Conservation (phyloP, 2,329 filamentous ascomycete species). For the Botrytis medusae region DNA sequence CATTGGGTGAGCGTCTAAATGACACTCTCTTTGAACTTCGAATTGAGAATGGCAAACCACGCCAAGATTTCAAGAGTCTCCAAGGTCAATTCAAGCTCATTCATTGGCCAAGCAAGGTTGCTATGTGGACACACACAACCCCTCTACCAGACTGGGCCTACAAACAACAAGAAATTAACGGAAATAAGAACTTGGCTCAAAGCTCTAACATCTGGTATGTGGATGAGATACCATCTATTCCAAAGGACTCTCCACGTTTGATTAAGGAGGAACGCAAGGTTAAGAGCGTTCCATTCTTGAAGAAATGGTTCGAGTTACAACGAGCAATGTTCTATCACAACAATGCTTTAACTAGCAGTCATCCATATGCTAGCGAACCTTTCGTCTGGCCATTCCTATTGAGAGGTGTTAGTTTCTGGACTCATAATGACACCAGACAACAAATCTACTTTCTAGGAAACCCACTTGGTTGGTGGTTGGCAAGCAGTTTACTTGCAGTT, state of each 20-base stretch:
- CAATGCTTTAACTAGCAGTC: conserved; percentile 93
- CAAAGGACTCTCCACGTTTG: conserved; percentile 67
- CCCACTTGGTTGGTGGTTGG: conserved; percentile 95
- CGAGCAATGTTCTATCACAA: conserved; percentile 99
- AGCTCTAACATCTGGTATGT: conserved; percentile 93
- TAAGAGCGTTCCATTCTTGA: conserved; percentile 82
- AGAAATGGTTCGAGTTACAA: conserved; percentile 95
- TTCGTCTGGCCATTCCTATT: conserved; percentile 98
- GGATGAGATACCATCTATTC: conserved; percentile 83
- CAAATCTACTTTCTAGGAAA: conserved; percentile 99
- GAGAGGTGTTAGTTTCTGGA: conserved; percentile 98
- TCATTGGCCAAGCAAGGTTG: conserved; percentile 91
- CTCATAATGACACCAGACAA: conserved; percentile 87
- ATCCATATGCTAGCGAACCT: conserved; percentile 91
- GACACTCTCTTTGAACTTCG: conserved; percentile 93
- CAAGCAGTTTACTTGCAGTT: conserved; percentile 87
- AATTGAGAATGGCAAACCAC: conserved; percentile 79
- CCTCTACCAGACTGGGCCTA: conserved; percentile 96
- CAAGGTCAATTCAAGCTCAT: conserved; percentile 94
- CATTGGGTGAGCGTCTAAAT: conserved; percentile 70
- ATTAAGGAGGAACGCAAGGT: conserved; percentile 74
- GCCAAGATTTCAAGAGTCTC: conserved; percentile 84
- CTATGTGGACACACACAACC: conserved; percentile 97
- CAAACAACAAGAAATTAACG: conserved; percentile 98
- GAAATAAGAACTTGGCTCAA: conserved; percentile 91